These are phyloP conservation scores for Barnettozyma hawaiiensis DNA, from an alignment of 1,139 yeast species.

Conservation along the genomic window DNA sequence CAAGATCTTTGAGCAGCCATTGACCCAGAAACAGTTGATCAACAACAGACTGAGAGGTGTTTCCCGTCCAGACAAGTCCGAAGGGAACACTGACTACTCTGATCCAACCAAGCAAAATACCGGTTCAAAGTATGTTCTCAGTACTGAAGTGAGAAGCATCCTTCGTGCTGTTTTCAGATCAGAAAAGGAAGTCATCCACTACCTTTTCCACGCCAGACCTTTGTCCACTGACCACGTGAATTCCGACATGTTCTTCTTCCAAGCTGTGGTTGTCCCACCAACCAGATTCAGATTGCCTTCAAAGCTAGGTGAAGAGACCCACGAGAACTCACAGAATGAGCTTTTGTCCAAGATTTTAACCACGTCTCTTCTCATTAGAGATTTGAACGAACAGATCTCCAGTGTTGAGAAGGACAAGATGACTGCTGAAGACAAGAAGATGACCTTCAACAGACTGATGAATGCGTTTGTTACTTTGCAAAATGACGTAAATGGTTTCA, in stretches of 20 bases:
- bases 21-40: slow-evolving; percentile 72
- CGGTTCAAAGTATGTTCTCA: slow-evolving; percentile 79
- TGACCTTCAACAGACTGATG: slow-evolving; percentile 84
- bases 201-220: slow-evolving; percentile 77
- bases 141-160: slow-evolving; percentile 80
- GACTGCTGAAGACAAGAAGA: slow-evolving; percentile 63
- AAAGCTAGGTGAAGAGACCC: slow-evolving; percentile 94
- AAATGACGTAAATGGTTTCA: slow-evolving; percentile 89
- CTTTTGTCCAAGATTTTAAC: slow-evolving; percentile 72
- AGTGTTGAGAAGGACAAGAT: slow-evolving; percentile 57
- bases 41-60: slow-evolving; percentile 82
- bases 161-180: slow-evolving; percentile 66
- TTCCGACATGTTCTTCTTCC: slow-evolving; percentile 90
- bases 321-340: slow-evolving; percentile 92
- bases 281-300: slow-evolving; percentile 95
- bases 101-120: slow-evolving; percentile 21
- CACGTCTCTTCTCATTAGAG: slow-evolving; percentile 78
- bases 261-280: slow-evolving; percentile 87
- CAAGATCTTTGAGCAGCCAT: slow-evolving; percentile 84
- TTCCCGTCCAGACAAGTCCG: slow-evolving; percentile 66
- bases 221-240: slow-evolving; percentile 44
- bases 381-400: slow-evolving; percentile 75
- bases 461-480: slow-evolving; percentile 92
- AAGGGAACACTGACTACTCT: slow-evolving; percentile 27
- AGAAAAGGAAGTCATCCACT: slow-evolving; percentile 59